A percentile compares a stretch with the other conserved stretches of the same genome.
phyloP scores from a whole-genome alignment of 768 basidiomycete species.

The Neoboletus magnificus region DNA sequence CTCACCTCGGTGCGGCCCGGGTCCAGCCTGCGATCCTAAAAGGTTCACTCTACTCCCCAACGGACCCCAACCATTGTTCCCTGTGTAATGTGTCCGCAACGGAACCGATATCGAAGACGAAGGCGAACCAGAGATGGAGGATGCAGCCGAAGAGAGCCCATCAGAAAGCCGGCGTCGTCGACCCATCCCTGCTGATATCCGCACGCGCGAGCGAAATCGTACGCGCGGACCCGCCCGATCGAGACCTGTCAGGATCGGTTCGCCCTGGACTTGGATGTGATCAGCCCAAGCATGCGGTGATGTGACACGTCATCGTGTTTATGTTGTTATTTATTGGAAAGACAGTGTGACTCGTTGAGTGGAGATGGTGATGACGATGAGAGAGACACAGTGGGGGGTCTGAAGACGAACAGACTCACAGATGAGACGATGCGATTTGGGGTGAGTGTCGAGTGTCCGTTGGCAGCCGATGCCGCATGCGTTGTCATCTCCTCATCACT shows the following conservation, averaged over 20 bases:
- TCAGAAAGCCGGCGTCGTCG: conserved; percentile 39
- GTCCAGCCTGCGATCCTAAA: conserved; percentile 14
- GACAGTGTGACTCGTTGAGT: background rate
- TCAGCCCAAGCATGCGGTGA: background rate
- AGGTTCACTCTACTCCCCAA: conserved; percentile 54
- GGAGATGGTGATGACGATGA: background rate
- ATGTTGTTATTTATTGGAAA: background rate
- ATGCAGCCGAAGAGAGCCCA: conserved; percentile 23
- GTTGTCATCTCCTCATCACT: conserved; percentile 4
- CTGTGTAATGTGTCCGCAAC: conserved; percentile 56
- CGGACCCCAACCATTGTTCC: conserved; percentile 55
- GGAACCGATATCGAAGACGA: conserved; percentile 85
- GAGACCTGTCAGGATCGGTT: conserved; percentile 1
- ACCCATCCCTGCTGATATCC: conserved; percentile 69
- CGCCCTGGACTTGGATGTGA: conserved; percentile 12
- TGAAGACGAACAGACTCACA: conserved; percentile 13
- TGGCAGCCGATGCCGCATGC: background rate
- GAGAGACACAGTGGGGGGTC: background rate
- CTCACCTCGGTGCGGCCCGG: background rate
- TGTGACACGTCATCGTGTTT: background rate
- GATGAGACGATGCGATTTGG: background rate
- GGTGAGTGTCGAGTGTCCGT: background rate
- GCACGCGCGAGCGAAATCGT: conserved; percentile 71
- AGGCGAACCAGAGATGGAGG: conserved; percentile 56
- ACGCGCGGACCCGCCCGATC: conserved; percentile 36